These are phyloP conservation scores for Blastomyces gilchristii DNA, from an alignment of 2,329 filamentous ascomycete species.

Conservation along the genomic window DNA sequence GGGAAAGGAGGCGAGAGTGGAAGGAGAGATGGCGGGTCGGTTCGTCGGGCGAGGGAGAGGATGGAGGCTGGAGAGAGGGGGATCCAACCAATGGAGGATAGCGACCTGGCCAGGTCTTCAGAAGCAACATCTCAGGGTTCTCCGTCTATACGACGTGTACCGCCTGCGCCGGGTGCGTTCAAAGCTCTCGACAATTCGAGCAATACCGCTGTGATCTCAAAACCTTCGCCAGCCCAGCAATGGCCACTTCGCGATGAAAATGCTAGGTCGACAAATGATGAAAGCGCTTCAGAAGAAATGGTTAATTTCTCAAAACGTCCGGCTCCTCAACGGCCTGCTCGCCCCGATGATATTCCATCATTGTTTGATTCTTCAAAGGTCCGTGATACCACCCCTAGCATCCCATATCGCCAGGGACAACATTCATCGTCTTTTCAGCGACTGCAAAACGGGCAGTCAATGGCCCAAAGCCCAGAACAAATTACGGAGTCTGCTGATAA, in stretches of 20 bases:
- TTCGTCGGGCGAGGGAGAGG: slow-evolving; percentile 28
- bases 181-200: slow-evolving; percentile 10
- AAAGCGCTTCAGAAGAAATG: slow-evolving; percentile 20
- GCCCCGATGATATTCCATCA: slow-evolving; percentile 31
- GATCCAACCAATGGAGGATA: slow-evolving; percentile 9
- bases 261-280: slow-evolving; percentile 18
- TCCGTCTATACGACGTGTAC: slow-evolving; percentile 9
- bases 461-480: slow-evolving; percentile 14
- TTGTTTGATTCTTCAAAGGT: slow-evolving; percentile 29
- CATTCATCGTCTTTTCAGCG: slow-evolving; percentile 3
- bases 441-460: background rate
- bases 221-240: slow-evolving; percentile 32
- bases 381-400: slow-evolving; percentile 21
- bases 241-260: slow-evolving; percentile 39
- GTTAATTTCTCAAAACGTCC: slow-evolving; percentile 26
- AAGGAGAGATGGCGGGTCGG: slow-evolving; percentile 24
- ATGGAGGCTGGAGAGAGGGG: slow-evolving; percentile 21
- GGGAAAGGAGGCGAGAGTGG: slow-evolving; percentile 10
- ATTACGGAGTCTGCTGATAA: slow-evolving; percentile 19
- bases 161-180: slow-evolving; percentile 15
- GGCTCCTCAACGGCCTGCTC: slow-evolving; percentile 34
- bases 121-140: background rate
- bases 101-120: background rate
- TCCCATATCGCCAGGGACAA: slow-evolving; percentile 18
- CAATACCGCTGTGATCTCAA: slow-evolving; percentile 10